A percentile compares a stretch with the other conserved stretches of the same genome.
Conservation (phyloP, 768 basidiomycete species). For the Boletus vermiculosoides region DNA sequence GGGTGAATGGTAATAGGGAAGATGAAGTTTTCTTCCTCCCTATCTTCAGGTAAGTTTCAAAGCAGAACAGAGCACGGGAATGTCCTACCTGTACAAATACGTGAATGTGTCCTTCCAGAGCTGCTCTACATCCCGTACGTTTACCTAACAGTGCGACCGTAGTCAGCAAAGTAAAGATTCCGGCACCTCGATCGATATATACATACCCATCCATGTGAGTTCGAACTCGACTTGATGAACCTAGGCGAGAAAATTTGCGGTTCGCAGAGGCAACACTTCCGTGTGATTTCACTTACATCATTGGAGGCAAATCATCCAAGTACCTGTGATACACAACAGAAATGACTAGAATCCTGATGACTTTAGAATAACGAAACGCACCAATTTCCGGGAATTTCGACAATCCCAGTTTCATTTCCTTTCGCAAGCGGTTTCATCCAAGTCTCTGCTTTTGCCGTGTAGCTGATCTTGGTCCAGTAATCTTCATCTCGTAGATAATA, state of each 20-base stretch:
- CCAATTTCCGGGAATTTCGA: slow-evolving; percentile 73
- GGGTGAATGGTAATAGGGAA: slow-evolving; percentile 80
- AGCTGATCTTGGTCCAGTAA: slow-evolving; percentile 72
- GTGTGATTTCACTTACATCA: slow-evolving; percentile 47
- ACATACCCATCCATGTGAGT: slow-evolving; percentile 70
- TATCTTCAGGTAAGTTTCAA: slow-evolving; percentile 20
- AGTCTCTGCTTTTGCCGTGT: slow-evolving; percentile 49
- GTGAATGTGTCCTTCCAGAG: slow-evolving; percentile 76
- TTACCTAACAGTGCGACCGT: slow-evolving; percentile 44
- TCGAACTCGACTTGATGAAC: slow-evolving; percentile 67
- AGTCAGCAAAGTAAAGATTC: neutral
- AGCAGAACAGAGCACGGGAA: neutral
- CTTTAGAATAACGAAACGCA: slow-evolving; percentile 21
- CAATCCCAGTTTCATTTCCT: slow-evolving; percentile 62
- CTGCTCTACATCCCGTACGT: slow-evolving; percentile 61
- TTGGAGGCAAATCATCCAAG: slow-evolving; percentile 71
- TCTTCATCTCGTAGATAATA: slow-evolving; percentile 70
- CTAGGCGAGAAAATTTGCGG: slow-evolving; percentile 29
- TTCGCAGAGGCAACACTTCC: neutral
- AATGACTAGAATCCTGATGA: neutral
- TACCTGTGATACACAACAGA: slow-evolving; percentile 39
- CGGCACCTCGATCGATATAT: neutral
- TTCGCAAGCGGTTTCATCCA: slow-evolving; percentile 76
- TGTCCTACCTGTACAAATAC: slow-evolving; percentile 56
- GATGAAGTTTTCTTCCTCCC: slow-evolving; percentile 64